These are phyloP conservation scores for Acanthamoeba lenticulata DNA, from an alignment of 208 protist species.

Conservation along the genomic window DNA sequence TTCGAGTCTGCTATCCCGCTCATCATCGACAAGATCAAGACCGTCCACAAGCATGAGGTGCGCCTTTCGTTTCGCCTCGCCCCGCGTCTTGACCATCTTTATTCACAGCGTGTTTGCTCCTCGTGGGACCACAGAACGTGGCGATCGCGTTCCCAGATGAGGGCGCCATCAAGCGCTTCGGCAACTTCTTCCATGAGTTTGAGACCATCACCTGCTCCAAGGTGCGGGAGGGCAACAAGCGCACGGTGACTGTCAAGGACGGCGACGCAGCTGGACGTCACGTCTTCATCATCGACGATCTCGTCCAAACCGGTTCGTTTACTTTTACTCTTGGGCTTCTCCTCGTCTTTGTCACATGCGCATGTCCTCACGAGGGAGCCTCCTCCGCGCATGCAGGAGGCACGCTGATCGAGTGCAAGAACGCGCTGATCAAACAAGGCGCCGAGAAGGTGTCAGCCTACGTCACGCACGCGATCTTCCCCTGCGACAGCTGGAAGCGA, in stretches of 20 bases:
- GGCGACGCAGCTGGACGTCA: constrained; percentile 73
- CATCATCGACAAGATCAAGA: constrained; percentile 54
- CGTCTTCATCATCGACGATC: constrained; percentile 84
- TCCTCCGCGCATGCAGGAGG: constrained; percentile 60
- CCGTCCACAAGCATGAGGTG: neutral
- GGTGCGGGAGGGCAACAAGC: constrained; percentile 76
- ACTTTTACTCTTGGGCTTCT: neutral
- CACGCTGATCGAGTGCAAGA: constrained; percentile 79
- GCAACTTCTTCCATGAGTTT: neutral
- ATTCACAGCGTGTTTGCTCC: neutral
- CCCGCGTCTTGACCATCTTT: no score
- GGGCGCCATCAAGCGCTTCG: constrained; percentile 82
- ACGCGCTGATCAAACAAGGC: constrained; percentile 66
- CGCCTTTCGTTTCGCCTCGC: neutral
- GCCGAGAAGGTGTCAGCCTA: constrained; percentile 75
- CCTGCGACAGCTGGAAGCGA: constrained; percentile 71
- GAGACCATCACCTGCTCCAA: constrained; percentile 79
- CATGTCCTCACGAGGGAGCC: neutral
- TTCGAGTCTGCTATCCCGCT: constrained; percentile 78
- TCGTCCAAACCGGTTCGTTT: constrained; percentile 77
- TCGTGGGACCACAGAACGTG: constrained; percentile 39
- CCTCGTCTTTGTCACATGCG: neutral
- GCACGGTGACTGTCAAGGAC: constrained; percentile 79
- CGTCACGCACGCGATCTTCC: constrained; percentile 82
- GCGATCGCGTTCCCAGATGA: constrained; percentile 82